Percentiles rank a stretch among this genome's conserved stretches.
Evolutionary conservation across 2,329 filamentous ascomycete genomes (phyloP).

Genomic region (Cladosporium phlei): DNA sequence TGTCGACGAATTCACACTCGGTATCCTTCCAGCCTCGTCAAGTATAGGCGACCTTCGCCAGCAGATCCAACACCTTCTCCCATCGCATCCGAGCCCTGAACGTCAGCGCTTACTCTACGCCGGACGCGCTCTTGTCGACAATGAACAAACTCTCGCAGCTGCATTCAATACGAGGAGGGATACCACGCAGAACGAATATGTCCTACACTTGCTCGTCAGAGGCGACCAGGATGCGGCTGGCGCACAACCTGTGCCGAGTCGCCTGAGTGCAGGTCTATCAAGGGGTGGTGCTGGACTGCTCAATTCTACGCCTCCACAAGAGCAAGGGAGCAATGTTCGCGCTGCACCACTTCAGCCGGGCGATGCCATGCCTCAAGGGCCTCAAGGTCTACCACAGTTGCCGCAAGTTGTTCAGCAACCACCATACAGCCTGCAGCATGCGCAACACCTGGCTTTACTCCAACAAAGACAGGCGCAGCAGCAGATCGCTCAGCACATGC

Average conservation of each 20-base stretch:
- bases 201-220: slow-evolving; percentile 32
- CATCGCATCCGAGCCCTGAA: slow-evolving; percentile 40
- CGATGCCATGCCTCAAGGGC: not conserved
- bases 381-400: not conserved
- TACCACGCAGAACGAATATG: slow-evolving; percentile 33
- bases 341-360: not conserved
- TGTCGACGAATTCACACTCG: slow-evolving; percentile 26
- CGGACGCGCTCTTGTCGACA: slow-evolving; percentile 49
- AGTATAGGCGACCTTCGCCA: slow-evolving; percentile 52
- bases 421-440: slow-evolving; percentile 1
- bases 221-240: slow-evolving; percentile 6
- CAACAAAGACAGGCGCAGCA: slow-evolving; percentile 17
- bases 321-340: not conserved
- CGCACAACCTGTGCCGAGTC: not conserved
- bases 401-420: not conserved
- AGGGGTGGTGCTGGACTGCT: slow-evolving; percentile 8
- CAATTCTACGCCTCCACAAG: not conserved
- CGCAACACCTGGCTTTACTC: slow-evolving; percentile 11
- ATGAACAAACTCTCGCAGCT: slow-evolving; percentile 44
- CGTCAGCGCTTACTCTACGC: slow-evolving; percentile 56
- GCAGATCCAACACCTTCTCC: slow-evolving; percentile 47
- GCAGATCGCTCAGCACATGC: slow-evolving; percentile 3
- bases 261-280: too few relatives aligned
- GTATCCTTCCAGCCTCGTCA: slow-evolving; percentile 26
- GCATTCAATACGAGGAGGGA: slow-evolving; percentile 50